Evolutionary conservation across 2,329 filamentous ascomycete genomes (phyloP), one percentile per base, ranked within the genome.

Genomic region (Diaporthe capsici): DNA sequence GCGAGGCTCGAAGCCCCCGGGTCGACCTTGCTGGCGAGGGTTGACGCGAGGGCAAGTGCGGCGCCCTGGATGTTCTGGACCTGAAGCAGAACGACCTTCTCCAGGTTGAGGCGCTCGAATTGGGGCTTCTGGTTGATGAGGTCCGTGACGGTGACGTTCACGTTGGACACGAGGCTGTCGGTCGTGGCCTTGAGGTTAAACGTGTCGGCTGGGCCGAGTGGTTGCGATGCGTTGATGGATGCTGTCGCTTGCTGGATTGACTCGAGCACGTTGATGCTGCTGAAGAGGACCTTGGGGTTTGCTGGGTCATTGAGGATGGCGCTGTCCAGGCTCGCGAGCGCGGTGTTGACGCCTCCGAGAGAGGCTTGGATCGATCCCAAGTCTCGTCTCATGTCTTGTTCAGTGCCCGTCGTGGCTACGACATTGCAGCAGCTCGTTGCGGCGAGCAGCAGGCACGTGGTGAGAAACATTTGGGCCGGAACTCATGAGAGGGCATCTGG

Each of bases 11-110:
- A 85, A 3, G 96, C 86, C 31, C 90, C 92, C 81, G 87, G 89
- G 80, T 90, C 90, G 28, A 94, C 90, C 37, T 94, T 94, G 76
- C 92, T 85, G 81, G 89, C 94, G 85, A 93, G 91, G 49, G 90
- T 91, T 49, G 90, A 88, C 10, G 86, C 88, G 78, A 94, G 95
- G 73, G 91, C 93, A 75, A 90, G 88, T 55, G 95, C 85, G n/a
- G 92, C 91, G 71, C 94, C 94, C 79, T 96, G 95, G 86, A 97
- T 96, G 76, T 94, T 94, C 75, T 94, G 94, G 8, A 94, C 94
- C 83, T 96, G 94, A 84, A 95, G 95, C 71, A 93, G 90, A 39
- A 92, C 95, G 65, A 95, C 94, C 76, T 96, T 95, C 82, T 95
- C 96, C 79, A 92, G 87, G 80, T 91, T 92, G 63, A 94, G 85